These are phyloP conservation scores for Thermoascus crustaceus DNA, from an alignment of 2,329 filamentous ascomycete genomes.

Conservation along the genomic window DNA sequence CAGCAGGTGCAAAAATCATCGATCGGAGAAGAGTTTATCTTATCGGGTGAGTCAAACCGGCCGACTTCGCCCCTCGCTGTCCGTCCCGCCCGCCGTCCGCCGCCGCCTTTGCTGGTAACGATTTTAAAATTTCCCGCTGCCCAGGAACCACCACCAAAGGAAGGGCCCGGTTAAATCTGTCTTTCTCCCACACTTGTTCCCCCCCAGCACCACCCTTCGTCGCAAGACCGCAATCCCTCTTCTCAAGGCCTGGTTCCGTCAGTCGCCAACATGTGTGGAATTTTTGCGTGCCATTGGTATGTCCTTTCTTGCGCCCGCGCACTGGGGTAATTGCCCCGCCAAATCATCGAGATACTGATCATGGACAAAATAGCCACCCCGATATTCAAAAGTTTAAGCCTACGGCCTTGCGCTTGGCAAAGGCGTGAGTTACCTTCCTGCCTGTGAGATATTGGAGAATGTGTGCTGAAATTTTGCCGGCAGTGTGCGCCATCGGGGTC, in stretches of 20 bases:
- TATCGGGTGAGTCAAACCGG: slow-evolving; percentile 21
- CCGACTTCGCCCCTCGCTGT: slow-evolving; percentile 4
- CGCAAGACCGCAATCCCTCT: neutral
- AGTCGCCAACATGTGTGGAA: slow-evolving; percentile 75
- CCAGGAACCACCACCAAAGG: neutral
- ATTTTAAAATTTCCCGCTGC: slow-evolving; percentile 6
- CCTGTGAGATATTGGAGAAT: slow-evolving; percentile 4
- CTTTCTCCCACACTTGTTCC: neutral
- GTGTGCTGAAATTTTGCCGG: slow-evolving; percentile 28
- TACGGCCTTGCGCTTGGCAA: slow-evolving; percentile 83
- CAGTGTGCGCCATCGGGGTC: slow-evolving; percentile 89
- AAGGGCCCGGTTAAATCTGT: neutral
- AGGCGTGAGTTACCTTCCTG: slow-evolving; percentile 59
- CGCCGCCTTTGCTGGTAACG: slow-evolving; percentile 3
- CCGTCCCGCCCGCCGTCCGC: slow-evolving; percentile 1
- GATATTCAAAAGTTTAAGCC: slow-evolving; percentile 97
- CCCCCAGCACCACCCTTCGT: neutral
- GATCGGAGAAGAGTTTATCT: slow-evolving; percentile 17
- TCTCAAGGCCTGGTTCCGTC: neutral
- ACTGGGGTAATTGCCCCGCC: slow-evolving; percentile 6
- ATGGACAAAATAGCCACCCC: slow-evolving; percentile 55
- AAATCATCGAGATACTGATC: slow-evolving; percentile 1
- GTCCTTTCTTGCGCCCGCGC: slow-evolving; percentile 26
- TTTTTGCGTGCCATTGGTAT: slow-evolving; percentile 90
- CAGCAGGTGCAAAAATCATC: neutral